A percentile compares a stretch with the other conserved stretches of the same genome.
These are phyloP conservation scores for Colletotrichum gigasporum DNA, from an alignment of 2,329 filamentous ascomycete genomes.

Conservation along the genomic window DNA sequence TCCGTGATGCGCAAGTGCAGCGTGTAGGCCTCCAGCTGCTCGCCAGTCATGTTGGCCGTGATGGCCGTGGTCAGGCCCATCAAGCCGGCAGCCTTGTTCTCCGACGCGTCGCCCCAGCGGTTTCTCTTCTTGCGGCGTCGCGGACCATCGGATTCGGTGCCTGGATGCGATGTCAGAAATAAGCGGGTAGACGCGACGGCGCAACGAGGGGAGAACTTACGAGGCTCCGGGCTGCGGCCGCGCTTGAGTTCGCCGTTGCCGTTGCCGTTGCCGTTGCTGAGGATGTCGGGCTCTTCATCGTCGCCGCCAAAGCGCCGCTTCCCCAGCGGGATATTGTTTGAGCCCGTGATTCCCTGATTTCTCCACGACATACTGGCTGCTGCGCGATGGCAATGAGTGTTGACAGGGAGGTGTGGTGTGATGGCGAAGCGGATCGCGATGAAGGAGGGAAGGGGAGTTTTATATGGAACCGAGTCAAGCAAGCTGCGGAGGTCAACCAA, in stretches of 20 bases:
- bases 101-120: slow-evolving; percentile 94
- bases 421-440: slow-evolving; percentile 12
- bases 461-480: slow-evolving; percentile 13
- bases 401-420: slow-evolving; percentile 7
- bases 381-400: slow-evolving; percentile 19
- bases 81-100: slow-evolving; percentile 97
- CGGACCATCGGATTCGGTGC: slow-evolving; percentile 75
- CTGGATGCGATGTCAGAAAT: slow-evolving; percentile 44
- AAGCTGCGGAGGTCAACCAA: slow-evolving; percentile 16
- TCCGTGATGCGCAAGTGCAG: slow-evolving; percentile 97
- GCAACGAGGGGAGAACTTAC: slow-evolving; percentile 55
- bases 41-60: slow-evolving; percentile 96
- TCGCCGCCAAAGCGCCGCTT: slow-evolving; percentile 83
- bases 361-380: slow-evolving; percentile 69
- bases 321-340: slow-evolving; percentile 96
- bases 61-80: slow-evolving; percentile 98
- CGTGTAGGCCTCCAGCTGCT: slow-evolving; percentile 97
- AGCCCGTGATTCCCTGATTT: slow-evolving; percentile 89
- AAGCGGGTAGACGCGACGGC: not conserved
- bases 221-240: slow-evolving; percentile 88
- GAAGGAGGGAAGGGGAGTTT: slow-evolving; percentile 19
- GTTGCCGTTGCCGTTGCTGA: slow-evolving; percentile 41
- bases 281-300: slow-evolving; percentile 50
- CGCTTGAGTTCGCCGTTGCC: slow-evolving; percentile 74
- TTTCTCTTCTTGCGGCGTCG: slow-evolving; percentile 98